Evolutionary conservation across 2,329 filamentous ascomycete species (phyloP).

Genomic region (Moelleriella libera): DNA sequence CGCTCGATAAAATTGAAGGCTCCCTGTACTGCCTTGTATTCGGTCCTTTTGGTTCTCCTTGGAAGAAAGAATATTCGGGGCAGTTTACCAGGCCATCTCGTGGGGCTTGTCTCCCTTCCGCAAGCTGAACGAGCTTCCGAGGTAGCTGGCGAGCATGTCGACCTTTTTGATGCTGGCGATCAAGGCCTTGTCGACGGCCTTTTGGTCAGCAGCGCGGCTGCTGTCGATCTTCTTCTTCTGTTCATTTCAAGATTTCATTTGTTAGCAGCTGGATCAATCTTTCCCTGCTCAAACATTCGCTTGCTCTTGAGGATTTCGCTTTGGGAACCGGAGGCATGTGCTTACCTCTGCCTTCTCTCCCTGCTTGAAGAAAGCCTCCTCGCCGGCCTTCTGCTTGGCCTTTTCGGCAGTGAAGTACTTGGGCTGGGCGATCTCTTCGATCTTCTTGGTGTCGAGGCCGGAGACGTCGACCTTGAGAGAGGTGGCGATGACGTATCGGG

Average conservation of each 20-base stretch:
- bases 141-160: slow-evolving; percentile 84
- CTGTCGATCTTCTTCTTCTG: slow-evolving; percentile 96
- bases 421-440: slow-evolving; percentile 57
- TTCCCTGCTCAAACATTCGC: too few species aligned
- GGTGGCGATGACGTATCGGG: slow-evolving; percentile 87
- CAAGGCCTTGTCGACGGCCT: slow-evolving; percentile 94
- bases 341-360: slow-evolving; percentile 93
- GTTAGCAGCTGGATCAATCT: too few species aligned
- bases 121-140: slow-evolving; percentile 92
- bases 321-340: slow-evolving; percentile 4
- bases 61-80: too few species aligned
- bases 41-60: too few species aligned
- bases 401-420: slow-evolving; percentile 98
- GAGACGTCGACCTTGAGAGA: slow-evolving; percentile 72
- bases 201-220: slow-evolving; percentile 92
- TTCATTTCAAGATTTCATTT: slow-evolving; percentile 6
- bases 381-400: slow-evolving; percentile 83
- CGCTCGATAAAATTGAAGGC: too few species aligned
- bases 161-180: slow-evolving; percentile 97
- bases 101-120: slow-evolving; percentile 99
- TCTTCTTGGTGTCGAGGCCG: slow-evolving; percentile 82
- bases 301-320: too few species aligned
- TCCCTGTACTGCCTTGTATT: too few species aligned
- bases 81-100: slow-evolving; percentile 91
- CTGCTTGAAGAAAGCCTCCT: slow-evolving; percentile 99